Evolutionary conservation across 2,329 filamentous ascomycete genomes (phyloP), one percentile per base, ranked within the genome.

Genomic region (Torrubiellomyces zombiae): DNA sequence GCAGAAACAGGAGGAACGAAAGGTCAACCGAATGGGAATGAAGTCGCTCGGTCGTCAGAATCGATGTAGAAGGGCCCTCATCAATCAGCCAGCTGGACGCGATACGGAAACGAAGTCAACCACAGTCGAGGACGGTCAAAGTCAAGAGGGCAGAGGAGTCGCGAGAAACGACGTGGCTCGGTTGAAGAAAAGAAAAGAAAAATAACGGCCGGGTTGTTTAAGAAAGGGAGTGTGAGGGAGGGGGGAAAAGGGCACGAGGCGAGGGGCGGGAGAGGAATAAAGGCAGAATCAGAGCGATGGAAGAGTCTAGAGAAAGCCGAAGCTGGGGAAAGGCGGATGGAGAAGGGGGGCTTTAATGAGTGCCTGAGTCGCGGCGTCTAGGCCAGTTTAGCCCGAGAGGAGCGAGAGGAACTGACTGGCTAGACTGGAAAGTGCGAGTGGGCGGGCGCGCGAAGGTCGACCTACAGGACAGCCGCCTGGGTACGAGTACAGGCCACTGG

Each of bases 271-370:
- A 38, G 36, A 32, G 33, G 38, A 39, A 34, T 34, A 37, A 33
- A 40, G 35, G 23, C 18, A 27, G 28, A 25, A 27, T n/a, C n/a
- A n/a, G n/a, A n/a, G n/a, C n/a, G n/a, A n/a, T n/a, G n/a, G n/a
- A n/a, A n/a, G n/a, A n/a, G n/a, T n/a, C 14, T 26, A 18, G 9
- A 16, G 15, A 22, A 22, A 13, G 16, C 16, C 20, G 15, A 18
- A 24, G 9, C 19, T 17, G 34, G 31, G 21, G 32, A 35, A 30
- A 31, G 27, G 31, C 34, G 33, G 36, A 32, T 33, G 32, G 21
- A 18, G 16, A 34, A 33, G 33, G 32, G 32, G 32, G 42, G 41
- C 43, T 45, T 46, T 47, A 46, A 47, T 47, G 44, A 44, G 25
- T 18, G 25, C 25, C 9, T 34, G 33, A 32, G 34, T 33, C 39